phyloP scores from a whole-genome alignment of 2,329 filamentous ascomycete genomes.

The Colletotrichum sp. region DNA sequence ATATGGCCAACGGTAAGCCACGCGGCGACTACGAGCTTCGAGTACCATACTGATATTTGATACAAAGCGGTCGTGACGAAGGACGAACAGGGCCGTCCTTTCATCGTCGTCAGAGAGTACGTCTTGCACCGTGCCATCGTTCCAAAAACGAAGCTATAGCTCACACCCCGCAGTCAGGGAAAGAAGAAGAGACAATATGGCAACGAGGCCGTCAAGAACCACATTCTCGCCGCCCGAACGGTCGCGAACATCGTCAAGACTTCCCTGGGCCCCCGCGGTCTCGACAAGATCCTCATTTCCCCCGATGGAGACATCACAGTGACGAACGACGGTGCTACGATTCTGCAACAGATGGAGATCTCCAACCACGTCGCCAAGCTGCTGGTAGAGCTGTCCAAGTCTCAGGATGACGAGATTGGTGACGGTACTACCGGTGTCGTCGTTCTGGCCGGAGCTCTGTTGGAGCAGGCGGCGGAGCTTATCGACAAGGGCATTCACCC shows the following conservation, averaged over 20 bases:
- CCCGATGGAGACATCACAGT: slow-evolving; percentile 99
- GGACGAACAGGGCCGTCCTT: slow-evolving; percentile 96
- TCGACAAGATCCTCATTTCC: slow-evolving; percentile 99
- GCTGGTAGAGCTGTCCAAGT: slow-evolving; percentile 95
- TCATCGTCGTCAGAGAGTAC: slow-evolving; percentile 98
- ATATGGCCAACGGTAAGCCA: slow-evolving; percentile 79
- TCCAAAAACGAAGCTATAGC: slow-evolving; percentile 1
- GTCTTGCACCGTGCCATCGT: slow-evolving; percentile 37
- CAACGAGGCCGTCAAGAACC: slow-evolving; percentile 96
- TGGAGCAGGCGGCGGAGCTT: slow-evolving; percentile 95
- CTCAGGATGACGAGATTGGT: slow-evolving; percentile 98
- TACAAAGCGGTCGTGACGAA: slow-evolving; percentile 76
- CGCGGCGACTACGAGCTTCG: slow-evolving; percentile 18
- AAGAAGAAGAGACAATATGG: slow-evolving; percentile 97
- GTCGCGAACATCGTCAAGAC: slow-evolving; percentile 98
- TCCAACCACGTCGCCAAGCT: slow-evolving; percentile 98
- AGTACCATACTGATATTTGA: slow-evolving; percentile 20
- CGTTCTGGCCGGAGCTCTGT: slow-evolving; percentile 89
- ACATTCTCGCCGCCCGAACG: slow-evolving; percentile 95
- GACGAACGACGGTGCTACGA: slow-evolving; percentile 98
- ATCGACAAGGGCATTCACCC: slow-evolving; percentile 99
- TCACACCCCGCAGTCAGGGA: slow-evolving; percentile 72
- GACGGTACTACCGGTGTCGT: slow-evolving; percentile 98
- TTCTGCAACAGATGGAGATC: slow-evolving; percentile 98
- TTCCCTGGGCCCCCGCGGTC: slow-evolving; percentile 90